phyloP scores from a whole-genome alignment of 2,329 filamentous ascomycete genomes.

The Diaporthe batatas region DNA sequence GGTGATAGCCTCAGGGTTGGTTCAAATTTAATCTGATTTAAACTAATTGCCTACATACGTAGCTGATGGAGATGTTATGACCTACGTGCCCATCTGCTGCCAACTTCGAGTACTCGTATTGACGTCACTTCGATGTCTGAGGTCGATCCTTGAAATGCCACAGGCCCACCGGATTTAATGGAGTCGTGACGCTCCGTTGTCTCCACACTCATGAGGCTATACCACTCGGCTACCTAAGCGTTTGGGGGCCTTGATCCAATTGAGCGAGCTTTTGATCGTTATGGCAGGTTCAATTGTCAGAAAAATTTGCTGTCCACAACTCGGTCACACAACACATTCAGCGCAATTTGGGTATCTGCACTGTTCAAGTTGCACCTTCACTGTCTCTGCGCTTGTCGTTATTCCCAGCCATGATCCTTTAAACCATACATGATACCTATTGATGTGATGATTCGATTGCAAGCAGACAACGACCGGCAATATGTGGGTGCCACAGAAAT shows the following conservation, averaged over 20 bases:
- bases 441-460: no score
- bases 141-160: not conserved
- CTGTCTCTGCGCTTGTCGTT: no score
- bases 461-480: no score
- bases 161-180: slow-evolving; percentile 2
- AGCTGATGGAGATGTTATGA: not conserved
- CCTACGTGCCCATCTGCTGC: slow-evolving; percentile 2
- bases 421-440: no score
- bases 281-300: not conserved
- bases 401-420: no score
- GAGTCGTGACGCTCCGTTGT: not conserved
- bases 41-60: not conserved
- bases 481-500: no score
- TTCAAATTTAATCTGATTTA: not conserved
- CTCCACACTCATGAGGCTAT: slow-evolving; percentile 32
- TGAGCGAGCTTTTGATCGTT: slow-evolving; percentile 19
- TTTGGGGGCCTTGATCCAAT: not conserved
- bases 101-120: slow-evolving; percentile 25
- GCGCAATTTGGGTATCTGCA: no score
- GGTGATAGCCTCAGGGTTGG: slow-evolving; percentile 7
- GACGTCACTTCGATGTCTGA: slow-evolving; percentile 26
- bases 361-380: no score
- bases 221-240: not conserved
- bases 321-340: no score
- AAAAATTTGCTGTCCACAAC: not conserved